Base-by-base conservation (phyloP, 2,329 filamentous ascomycete genomes). In the Lasiodiplodia gonubiensis region DNA sequence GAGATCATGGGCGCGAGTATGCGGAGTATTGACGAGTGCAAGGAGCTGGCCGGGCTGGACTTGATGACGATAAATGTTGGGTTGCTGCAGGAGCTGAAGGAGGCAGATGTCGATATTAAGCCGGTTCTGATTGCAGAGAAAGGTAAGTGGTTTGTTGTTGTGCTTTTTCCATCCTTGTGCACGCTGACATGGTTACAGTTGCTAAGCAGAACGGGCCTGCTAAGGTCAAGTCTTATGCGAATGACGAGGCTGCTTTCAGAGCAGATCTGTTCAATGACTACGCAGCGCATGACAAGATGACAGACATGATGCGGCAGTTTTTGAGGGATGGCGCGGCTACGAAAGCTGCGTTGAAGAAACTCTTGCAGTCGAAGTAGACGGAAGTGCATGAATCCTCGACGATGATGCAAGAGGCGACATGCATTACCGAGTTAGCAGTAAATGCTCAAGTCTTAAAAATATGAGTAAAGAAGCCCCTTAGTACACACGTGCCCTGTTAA, bases 11-110 rank as follows among this genome's bases (percentile, higher is more conserved):
- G 85, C 0, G 87, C 86, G 3, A 87, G 85, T 39, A 76, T 90
- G 60, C 88, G 86, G 0, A 86, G 83, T 0, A 80, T 83, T 1
- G 81, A 85, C 1, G 86, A 90, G 71, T 84, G 87, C n/a, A 84
- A 87, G 79, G 79, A 79, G 57, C 79, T 90, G 2, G 85, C 85
- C 1, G 87, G 87, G 0, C 83, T 85, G 2, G 79, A 87, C 48
- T 84, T 88, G 72, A 84, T 90, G 25, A 89, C 88, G 0, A 81
- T 90, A 37, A 80, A 86, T 0, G 86, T 87, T 0, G 77, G 75
- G 1, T 75, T 89, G 2, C 76, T 90, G 61, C 33, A 54, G 37
- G 75, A 75, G 11, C 76, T 74, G 16, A 72, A 72, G 66, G 70
- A 66, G 8, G 51, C 46, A 6, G 59, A 51, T 35, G 46, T 51